Conservation (phyloP, 1,284 basidiomycete species). For the Vanrija sp. region DNA sequence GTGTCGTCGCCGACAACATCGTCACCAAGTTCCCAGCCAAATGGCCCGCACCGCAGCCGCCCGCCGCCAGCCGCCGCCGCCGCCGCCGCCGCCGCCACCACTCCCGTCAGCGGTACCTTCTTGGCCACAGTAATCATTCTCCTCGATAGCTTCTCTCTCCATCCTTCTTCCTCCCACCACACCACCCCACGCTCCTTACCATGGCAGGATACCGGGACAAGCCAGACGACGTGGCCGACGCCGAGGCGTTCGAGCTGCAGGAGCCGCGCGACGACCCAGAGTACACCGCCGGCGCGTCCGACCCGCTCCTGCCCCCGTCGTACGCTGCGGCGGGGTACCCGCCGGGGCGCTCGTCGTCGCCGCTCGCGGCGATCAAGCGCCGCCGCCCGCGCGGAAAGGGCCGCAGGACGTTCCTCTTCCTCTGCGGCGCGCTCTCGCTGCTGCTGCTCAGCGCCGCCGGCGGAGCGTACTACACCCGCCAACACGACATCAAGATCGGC, state of each 20-base stretch:
- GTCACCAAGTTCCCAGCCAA: too few relatives aligned
- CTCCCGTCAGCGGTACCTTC: too few relatives aligned
- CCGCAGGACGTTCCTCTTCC: conserved; percentile 20
- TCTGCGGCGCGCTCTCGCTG: conserved; percentile 26
- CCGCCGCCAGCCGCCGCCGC: too few relatives aligned
- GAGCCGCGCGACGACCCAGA: conserved; percentile 10
- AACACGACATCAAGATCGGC: conserved; percentile 21
- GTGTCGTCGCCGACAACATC: too few relatives aligned
- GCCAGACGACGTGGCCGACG: conserved; percentile 11
- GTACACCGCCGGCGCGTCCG: conserved; percentile 7
- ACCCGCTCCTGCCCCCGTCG: conserved; percentile 44
- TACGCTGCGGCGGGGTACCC: background rate
- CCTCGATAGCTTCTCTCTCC: background rate
- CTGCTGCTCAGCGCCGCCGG: conserved; percentile 23
- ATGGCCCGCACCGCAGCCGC: too few relatives aligned
- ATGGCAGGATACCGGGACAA: conserved; percentile 12
- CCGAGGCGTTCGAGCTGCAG: conserved; percentile 35
- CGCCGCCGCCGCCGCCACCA: too few relatives aligned
- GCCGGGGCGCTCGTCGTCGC: background rate
- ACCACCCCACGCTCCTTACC: background rate
- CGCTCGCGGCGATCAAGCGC: background rate
- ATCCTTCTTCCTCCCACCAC: background rate
- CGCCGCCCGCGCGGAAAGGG: conserved; percentile 1
- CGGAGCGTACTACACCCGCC: conserved; percentile 26
- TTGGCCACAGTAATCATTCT: background rate